phyloP scores from a whole-genome alignment of 2,329 filamentous ascomycete species.

The Leptographium flavum region DNA sequence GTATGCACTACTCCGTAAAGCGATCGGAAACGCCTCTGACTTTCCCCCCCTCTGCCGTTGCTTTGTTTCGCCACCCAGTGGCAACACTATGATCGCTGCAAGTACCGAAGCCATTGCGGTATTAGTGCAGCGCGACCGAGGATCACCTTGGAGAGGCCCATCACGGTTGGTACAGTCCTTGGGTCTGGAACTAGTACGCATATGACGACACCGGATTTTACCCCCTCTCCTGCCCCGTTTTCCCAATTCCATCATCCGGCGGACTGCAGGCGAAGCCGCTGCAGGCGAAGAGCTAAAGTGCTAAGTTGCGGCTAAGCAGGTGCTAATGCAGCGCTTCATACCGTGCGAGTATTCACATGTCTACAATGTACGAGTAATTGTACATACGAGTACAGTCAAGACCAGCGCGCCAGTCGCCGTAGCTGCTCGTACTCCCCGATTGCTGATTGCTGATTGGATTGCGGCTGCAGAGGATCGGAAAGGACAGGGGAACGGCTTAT shows the following conservation, averaged over 20 bases:
- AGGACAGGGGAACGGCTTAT: neutral
- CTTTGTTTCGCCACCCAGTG: neutral
- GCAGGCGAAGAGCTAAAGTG: neutral
- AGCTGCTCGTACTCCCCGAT: too few relatives aligned
- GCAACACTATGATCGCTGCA: slow-evolving; percentile 4
- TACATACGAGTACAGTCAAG: too few relatives aligned
- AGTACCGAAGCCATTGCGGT: slow-evolving; percentile 5
- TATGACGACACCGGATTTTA: neutral
- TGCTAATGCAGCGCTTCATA: too few relatives aligned
- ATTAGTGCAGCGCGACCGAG: slow-evolving; percentile 3
- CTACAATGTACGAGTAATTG: neutral
- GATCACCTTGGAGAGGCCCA: slow-evolving; percentile 1
- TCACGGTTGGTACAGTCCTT: slow-evolving; percentile 1
- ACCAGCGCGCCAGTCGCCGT: too few relatives aligned
- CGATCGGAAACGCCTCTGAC: neutral
- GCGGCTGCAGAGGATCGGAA: neutral
- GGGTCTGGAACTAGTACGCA: neutral
- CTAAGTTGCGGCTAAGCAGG: too few relatives aligned
- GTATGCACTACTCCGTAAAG: too few relatives aligned
- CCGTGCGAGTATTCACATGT: too few relatives aligned
- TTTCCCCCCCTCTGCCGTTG: too few relatives aligned
- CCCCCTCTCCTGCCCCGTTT: neutral
- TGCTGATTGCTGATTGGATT: neutral
- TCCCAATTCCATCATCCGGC: neutral
- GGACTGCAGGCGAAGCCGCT: neutral